Conservation (phyloP, 2,329 filamentous ascomycete genomes). For the Parafenestella ontariensis region DNA sequence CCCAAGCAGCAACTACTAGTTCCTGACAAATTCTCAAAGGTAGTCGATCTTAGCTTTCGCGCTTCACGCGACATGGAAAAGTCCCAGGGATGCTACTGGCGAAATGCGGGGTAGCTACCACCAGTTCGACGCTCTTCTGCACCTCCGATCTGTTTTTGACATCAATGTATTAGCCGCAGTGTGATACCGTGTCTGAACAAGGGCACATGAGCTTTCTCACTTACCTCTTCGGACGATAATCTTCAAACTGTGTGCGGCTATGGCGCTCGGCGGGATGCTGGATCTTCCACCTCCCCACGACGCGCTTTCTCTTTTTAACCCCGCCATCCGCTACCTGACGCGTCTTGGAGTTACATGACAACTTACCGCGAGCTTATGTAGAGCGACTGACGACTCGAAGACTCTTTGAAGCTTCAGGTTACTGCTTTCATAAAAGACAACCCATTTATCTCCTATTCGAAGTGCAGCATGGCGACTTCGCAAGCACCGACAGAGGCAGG, state of each 20-base stretch:
- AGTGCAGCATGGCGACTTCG: conserved; percentile 13
- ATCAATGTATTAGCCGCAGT: background rate
- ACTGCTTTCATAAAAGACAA: background rate
- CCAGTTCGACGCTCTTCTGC: conserved; percentile 5
- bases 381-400: background rate
- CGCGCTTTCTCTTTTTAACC: background rate
- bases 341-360: background rate
- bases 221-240: background rate
- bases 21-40: background rate
- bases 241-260: background rate
- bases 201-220: background rate
- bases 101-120: conserved; percentile 22
- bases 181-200: background rate
- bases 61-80: background rate
- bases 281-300: background rate
- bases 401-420: background rate
- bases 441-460: background rate
- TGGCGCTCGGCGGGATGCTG: conserved; percentile 2
- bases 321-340: conserved; percentile 2
- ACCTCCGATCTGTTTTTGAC: background rate
- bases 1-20: background rate
- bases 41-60: background rate
- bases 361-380: background rate
- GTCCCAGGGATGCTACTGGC: conserved; percentile 5
- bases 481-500: conserved; percentile 31